These are phyloP conservation scores for Trypanosoma melophagium DNA, from an alignment of 208 protist genomes.

Conservation along the genomic window DNA sequence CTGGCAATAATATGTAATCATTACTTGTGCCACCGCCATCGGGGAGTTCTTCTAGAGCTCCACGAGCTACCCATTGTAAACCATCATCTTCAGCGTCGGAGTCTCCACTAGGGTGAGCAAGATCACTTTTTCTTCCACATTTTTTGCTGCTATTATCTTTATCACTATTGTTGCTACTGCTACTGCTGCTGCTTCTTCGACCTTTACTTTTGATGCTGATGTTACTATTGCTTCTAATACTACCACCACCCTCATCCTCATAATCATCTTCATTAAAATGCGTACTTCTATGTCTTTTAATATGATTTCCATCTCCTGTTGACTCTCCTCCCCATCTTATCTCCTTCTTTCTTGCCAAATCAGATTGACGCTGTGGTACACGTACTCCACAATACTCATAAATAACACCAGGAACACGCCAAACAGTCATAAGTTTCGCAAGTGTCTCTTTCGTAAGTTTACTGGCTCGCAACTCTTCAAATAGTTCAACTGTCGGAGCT, in stretches of 20 bases:
- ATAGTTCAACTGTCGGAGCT: conserved; percentile 57
- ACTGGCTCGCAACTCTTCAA: conserved; percentile 48
- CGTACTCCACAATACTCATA: conserved; percentile 74
- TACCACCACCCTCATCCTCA: not conserved
- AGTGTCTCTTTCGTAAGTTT: conserved; percentile 62
- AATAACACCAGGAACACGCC: conserved; percentile 68
- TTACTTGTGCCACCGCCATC: conserved; percentile 22
- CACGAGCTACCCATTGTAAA: conserved; percentile 23
- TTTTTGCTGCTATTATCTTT: conserved; percentile 5
- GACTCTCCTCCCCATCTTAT: not conserved
- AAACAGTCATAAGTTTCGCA: conserved; percentile 70
- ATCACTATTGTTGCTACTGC: not conserved
- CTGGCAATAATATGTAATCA: conserved; percentile 41
- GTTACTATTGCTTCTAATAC: too few species aligned
- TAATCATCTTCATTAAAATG: not conserved
- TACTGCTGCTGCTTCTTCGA: not conserved
- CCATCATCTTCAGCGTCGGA: conserved; percentile 3
- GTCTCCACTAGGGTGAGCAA: not conserved
- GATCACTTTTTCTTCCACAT: conserved; percentile 25
- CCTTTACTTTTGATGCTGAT: too few species aligned
- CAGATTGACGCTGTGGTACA: conserved; percentile 35
- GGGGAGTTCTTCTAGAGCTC: conserved; percentile 39
- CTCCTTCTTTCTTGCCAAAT: not conserved
- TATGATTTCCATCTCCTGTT: not conserved
- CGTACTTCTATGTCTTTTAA: not conserved